Conservation (phyloP, 192 early-diverging fungal species). For the Umbelopsis ramanniana region DNA sequence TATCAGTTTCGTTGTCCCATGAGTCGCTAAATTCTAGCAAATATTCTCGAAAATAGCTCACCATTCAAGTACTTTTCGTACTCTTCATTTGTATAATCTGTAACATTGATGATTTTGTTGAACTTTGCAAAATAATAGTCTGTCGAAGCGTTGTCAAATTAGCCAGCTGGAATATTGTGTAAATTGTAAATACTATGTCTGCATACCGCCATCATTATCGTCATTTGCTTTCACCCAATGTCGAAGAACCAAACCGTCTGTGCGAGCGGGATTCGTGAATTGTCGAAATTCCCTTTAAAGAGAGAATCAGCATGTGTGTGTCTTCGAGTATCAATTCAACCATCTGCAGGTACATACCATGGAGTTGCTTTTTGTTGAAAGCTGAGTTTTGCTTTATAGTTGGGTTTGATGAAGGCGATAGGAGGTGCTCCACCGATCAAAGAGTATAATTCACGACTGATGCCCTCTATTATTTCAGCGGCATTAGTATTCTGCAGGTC, state of each 20-base stretch:
- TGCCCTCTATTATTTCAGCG: constrained; percentile 43
- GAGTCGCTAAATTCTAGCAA: not conserved
- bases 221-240: constrained; percentile 84
- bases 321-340: not conserved
- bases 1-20: not conserved
- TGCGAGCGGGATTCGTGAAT: constrained; percentile 80
- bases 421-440: constrained; percentile 74
- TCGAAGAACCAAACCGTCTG: constrained; percentile 69
- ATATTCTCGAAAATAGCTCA: constrained; percentile 10
- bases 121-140: constrained; percentile 81
- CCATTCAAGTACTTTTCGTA: constrained; percentile 75
- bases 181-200: not conserved
- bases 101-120: constrained; percentile 72
- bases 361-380: constrained; percentile 66
- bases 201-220: constrained; percentile 27
- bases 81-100: constrained; percentile 81
- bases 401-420: constrained; percentile 60
- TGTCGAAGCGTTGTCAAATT: not conserved
- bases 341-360: constrained; percentile 50
- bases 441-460: constrained; percentile 65
- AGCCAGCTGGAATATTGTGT: not conserved
- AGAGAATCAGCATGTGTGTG: not conserved
- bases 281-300: constrained; percentile 61
- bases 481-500: not conserved
- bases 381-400: constrained; percentile 75